phyloP scores from a whole-genome alignment of 495 filamentous ascomycete genomes.

The Penicillium riverlandense region DNA sequence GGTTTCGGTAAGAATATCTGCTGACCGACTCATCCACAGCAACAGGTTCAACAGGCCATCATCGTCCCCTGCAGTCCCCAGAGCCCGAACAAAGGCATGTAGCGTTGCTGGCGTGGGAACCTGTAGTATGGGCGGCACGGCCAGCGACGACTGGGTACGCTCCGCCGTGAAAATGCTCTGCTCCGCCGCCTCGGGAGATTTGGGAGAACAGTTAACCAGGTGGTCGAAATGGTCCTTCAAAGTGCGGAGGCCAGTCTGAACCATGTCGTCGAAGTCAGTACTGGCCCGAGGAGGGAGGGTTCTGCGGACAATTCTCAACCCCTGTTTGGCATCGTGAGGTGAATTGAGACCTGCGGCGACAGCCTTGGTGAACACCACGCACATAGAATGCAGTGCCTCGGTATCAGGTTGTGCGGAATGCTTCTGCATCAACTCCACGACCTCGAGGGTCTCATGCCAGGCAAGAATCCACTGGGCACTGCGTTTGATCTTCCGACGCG shows the following conservation, averaged over 20 bases:
- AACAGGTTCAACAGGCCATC: slow-evolving; percentile 43
- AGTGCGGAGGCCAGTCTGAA: slow-evolving; percentile 20
- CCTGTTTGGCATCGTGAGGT: slow-evolving; percentile 18
- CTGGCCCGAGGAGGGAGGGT: slow-evolving; percentile 3
- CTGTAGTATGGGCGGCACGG: slow-evolving; percentile 28
- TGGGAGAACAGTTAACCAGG: slow-evolving; percentile 25
- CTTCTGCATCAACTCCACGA: slow-evolving; percentile 31
- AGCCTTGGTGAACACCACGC: slow-evolving; percentile 35
- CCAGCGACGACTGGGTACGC: slow-evolving; percentile 7
- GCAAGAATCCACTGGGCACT: slow-evolving; percentile 26
- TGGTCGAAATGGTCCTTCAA: slow-evolving; percentile 33
- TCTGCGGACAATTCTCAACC: slow-evolving; percentile 10
- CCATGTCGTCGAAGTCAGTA: slow-evolving; percentile 20
- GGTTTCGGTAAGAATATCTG: slow-evolving; percentile 25
- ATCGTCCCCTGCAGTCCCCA: slow-evolving; percentile 43
- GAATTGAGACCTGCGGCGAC: slow-evolving; percentile 23
- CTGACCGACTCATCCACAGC: slow-evolving; percentile 45
- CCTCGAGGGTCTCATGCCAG: slow-evolving; percentile 34
- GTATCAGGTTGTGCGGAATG: slow-evolving; percentile 31
- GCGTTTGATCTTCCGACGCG: slow-evolving; percentile 8
- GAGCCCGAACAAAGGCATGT: slow-evolving; percentile 46
- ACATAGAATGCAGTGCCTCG: slow-evolving; percentile 39
- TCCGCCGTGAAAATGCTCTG: slow-evolving; percentile 10
- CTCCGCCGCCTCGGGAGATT: slow-evolving; percentile 17
- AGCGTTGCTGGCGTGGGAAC: slow-evolving; percentile 39